Percentiles rank a stretch among this genome's conserved stretches.
phyloP scores from a whole-genome alignment of 2,329 filamentous ascomycete genomes.

The Chaetoscypha palmicola region DNA sequence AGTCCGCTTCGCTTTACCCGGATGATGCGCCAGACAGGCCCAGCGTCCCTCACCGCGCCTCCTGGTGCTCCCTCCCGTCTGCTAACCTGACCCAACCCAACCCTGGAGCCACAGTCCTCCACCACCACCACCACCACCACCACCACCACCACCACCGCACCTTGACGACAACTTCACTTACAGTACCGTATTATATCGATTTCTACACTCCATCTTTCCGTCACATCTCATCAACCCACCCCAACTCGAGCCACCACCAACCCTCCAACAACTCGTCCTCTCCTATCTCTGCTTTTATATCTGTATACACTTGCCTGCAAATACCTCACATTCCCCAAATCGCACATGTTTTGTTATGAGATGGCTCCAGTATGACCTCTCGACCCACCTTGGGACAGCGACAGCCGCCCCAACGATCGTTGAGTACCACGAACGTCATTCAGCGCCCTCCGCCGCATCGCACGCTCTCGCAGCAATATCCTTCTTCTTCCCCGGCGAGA shows the following conservation, averaged over 20 bases:
- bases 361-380: conserved; percentile 27
- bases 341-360: conserved; percentile 3
- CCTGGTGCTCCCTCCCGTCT: not conserved
- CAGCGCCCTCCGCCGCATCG: conserved; percentile 24
- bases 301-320: not conserved
- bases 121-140: not conserved
- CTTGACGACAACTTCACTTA: not conserved
- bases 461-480: conserved; percentile 28
- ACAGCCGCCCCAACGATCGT: conserved; percentile 24
- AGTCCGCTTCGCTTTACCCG: not conserved
- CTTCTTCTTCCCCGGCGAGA: conserved; percentile 24
- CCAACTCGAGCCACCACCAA: not conserved
- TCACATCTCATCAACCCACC: not conserved
- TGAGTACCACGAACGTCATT: conserved; percentile 23
- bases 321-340: not conserved
- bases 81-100: not conserved
- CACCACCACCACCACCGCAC: not conserved
- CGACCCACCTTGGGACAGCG: conserved; percentile 22
- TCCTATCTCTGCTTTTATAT: not conserved
- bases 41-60: not conserved
- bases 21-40: not conserved
- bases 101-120: not conserved
- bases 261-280: not conserved
- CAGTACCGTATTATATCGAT: too few relatives aligned
- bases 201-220: too few relatives aligned